Base-by-base conservation (phyloP, 495 filamentous ascomycete genomes). In the Friedmanniomyces endolithicus region DNA sequence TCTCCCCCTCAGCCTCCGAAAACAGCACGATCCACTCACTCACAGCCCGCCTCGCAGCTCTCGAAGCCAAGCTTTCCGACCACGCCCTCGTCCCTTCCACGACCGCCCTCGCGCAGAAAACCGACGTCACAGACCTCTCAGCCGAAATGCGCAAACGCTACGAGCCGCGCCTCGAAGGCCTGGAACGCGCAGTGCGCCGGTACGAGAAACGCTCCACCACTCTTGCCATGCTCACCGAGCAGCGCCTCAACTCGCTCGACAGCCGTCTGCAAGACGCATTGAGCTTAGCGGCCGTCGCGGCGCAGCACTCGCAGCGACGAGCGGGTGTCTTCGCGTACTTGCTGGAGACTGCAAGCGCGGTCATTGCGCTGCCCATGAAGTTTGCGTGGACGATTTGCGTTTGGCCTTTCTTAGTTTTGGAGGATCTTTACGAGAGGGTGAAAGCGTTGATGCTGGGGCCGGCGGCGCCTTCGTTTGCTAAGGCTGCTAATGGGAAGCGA, bases 141-240 rank as follows among this genome's bases (percentile, higher is more conserved):
- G 70, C 72, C 1, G 82, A 86, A 55, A 75, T 87, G 8, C 78
- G 80, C 34, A 79, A 78, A 49, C 68, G 68, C 14, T 66, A 92
- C 19, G 85, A 88, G 39, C 82, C 88, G 0, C 87, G 96, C 41
- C 75, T 96, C 27, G 92, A 98, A 59, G 87, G 88, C 3, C 70
- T 98, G 34, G 90, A 86, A 55, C 83, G 92, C 19, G 92, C 92
- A 0, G 84, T 97, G 27, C 78, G 92, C 14, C 81, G 88, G n/a
- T 95, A 95, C 60, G 92, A 98, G 71, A 96, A 95, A 67, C 84
- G 88, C 54, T 80, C 83, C 11, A 81, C 83, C 0, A 67, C 90
- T 1, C 76, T 84, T 19, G 71, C 81, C 0, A 74, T 82, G 50
- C 82, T 90, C 58, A 90, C 81, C 11, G 88, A 97, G 45, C 75